Base-by-base conservation (phyloP, 164 flowering plant genomes). In the Vitis amurensis region DNA sequence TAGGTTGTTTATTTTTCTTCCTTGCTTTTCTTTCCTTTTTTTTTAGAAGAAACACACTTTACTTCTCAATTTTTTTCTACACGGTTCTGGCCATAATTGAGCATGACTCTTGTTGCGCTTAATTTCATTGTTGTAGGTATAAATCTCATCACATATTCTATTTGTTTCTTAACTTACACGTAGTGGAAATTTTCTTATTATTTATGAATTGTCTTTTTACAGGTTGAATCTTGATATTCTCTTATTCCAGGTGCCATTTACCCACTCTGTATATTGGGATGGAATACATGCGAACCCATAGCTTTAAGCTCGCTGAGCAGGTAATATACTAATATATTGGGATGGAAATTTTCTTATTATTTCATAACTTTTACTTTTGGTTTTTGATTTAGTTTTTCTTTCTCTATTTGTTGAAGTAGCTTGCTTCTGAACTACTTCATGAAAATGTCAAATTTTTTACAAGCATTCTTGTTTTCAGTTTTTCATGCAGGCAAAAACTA, bases 261-360 rank as follows among this genome's bases (percentile, higher is more conserved):
- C 96, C 99, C 66, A 82, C 89, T 71, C 70, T 96, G 59, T 96
- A 91, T 70, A 93, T 93, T 71, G 97, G 97, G 67, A 93, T 93
- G 99, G 99, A 96, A 73, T 93, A 91, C 83, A 91, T 92, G 98
- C 88, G 97, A 66, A 93, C 96, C 7, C 97, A 92, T 79, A 89
- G 88, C 79, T 93, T 82, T 71, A 93, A 93, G 82, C 93, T 92
- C 73, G 97, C 98, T 68, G 97, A 88, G 70, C 97, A 96, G 97
- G 99, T 95, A 44, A 66, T 3, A 14, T 58, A 9, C 64, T 50
- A 30, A 7, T 50, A 37, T 19, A 30, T 10, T 47, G 23, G 2
- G 31, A 14, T 37, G 44, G 44, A 37, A 37, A 37, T 3, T 3
- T 37, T 37, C 5, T 37, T 37, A 37, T 37, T 4, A 37, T 37